Evolutionary conservation across 495 filamentous ascomycete genomes (phyloP).

Genomic region (Hypoxylon intermedium): DNA sequence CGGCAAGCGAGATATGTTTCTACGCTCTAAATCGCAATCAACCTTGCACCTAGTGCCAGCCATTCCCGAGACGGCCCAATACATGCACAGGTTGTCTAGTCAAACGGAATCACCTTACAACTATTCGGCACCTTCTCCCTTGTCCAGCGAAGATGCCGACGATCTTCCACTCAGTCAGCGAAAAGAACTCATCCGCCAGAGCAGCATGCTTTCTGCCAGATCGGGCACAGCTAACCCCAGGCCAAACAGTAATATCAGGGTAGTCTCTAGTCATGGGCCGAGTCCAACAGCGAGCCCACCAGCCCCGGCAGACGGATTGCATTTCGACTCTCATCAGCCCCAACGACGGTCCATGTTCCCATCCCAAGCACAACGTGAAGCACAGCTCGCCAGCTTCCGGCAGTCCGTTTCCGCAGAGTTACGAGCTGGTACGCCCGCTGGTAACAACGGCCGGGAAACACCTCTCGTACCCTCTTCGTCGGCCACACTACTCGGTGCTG

Average conservation of each 20-base stretch:
- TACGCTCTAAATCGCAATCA: slow-evolving; percentile 59
- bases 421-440: slow-evolving; percentile 49
- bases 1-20: slow-evolving; percentile 65
- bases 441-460: slow-evolving; percentile 48
- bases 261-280: slow-evolving; percentile 20
- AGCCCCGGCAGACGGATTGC: slow-evolving; percentile 37
- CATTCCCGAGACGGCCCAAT: slow-evolving; percentile 29
- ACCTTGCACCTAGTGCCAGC: slow-evolving; percentile 38
- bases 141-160: slow-evolving; percentile 55
- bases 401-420: slow-evolving; percentile 72
- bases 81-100: slow-evolving; percentile 39
- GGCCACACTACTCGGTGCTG: slow-evolving; percentile 22
- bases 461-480: slow-evolving; percentile 49
- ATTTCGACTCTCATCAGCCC: slow-evolving; percentile 67
- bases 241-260: slow-evolving; percentile 32
- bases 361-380: slow-evolving; percentile 58
- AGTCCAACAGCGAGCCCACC: slow-evolving; percentile 12
- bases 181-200: slow-evolving; percentile 60
- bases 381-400: slow-evolving; percentile 77
- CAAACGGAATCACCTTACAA: slow-evolving; percentile 45
- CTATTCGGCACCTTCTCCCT: slow-evolving; percentile 32
- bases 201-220: slow-evolving; percentile 39
- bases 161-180: slow-evolving; percentile 79
- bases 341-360: slow-evolving; percentile 50
- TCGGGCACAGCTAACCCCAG: slow-evolving; percentile 17